Evolutionary conservation across 2,329 filamentous ascomycete species (phyloP), one percentile per base, ranked within the genome.

Genomic region (Claviceps capensis): DNA sequence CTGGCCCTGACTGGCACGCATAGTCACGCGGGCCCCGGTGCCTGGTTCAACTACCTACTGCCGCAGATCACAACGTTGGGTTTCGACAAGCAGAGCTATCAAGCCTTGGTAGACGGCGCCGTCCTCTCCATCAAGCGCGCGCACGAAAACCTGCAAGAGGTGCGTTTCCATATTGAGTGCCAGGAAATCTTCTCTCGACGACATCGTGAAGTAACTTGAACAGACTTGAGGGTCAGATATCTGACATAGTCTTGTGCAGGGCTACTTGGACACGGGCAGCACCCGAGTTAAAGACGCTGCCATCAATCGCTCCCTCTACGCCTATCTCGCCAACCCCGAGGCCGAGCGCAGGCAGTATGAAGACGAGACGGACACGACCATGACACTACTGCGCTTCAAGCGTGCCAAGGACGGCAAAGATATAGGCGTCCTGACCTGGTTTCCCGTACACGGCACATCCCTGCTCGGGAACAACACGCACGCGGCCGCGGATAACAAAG

Each of bases 401-500:
- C 78, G 86, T 40, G 78, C 79, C 9, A 83, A 79, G 0, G 87
- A 93, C 61, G 75, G 77, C 47, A 89, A 88, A 68, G 84, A 83
- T 53, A 79, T 88, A 43, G 90, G 88, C 13, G 73, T 94, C 1
- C 69, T 97, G 53, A 93, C 88, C 16, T 97, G 90, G 87, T 95
- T 91, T 65, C 81, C 91, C 2, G 86, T 90, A 0, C 91, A 97
- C 65, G 90, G 90, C 47, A 97, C 91, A 0, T 95, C 88, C 0
- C 79, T 96, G 67, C 80, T 90, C 23, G 85, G 86, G 51, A 96
- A 96, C 69, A 95, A 95, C 68, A 96, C 89, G 0, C 75, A 95
- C 14, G 80, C 93, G 49, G 83, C 89, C 2, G 91, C 88, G n/a
- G 91, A 97, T 66, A 97, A 97, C 72, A 97, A 97, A 69, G 91